Percentiles rank a stretch among this genome's conserved stretches.
phyloP scores from a whole-genome alignment of 2,329 filamentous ascomycete species.

The Fusarium compactum region DNA sequence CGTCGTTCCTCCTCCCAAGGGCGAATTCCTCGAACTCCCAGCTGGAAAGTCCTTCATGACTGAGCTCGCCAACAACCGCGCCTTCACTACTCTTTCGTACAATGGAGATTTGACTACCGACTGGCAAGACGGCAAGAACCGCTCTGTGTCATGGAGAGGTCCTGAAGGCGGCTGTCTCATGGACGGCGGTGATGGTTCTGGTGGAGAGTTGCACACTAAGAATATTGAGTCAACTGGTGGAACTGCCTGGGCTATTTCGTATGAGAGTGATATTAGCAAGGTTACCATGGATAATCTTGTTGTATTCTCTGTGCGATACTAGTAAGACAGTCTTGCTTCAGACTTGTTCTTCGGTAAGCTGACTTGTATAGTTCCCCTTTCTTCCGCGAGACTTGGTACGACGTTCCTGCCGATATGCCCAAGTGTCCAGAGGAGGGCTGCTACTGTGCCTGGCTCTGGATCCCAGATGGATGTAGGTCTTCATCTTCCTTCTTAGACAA shows the following conservation, averaged over 20 bases:
- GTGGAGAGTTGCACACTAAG: conserved; percentile 61
- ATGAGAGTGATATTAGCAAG: conserved; percentile 58
- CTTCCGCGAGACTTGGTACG: conserved; percentile 48
- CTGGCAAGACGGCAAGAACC: conserved; percentile 62
- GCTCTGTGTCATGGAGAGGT: conserved; percentile 60
- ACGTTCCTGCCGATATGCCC: conserved; percentile 47
- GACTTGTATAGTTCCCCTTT: conserved; percentile 44
- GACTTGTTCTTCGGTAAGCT: not conserved
- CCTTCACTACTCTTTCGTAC: conserved; percentile 61
- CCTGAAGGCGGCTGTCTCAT: conserved; percentile 48
- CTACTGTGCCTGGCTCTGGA: conserved; percentile 51
- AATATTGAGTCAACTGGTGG: conserved; percentile 58
- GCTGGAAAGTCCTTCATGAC: conserved; percentile 62
- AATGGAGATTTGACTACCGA: conserved; percentile 53
- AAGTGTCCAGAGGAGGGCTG: conserved; percentile 47
- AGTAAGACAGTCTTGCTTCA: conserved; percentile 48
- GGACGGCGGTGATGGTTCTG: conserved; percentile 51
- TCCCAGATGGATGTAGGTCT: conserved; percentile 47
- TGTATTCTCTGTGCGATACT: conserved; percentile 60
- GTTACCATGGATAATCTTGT: conserved; percentile 65
- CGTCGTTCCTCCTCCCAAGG: conserved; percentile 49
- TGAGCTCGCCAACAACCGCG: conserved; percentile 64
- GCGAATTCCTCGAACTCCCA: conserved; percentile 58
- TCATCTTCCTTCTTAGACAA: not conserved
- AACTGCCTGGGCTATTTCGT: conserved; percentile 64